Conservation (phyloP, 139 green algal species). For the Chlorella sp. region DNA sequence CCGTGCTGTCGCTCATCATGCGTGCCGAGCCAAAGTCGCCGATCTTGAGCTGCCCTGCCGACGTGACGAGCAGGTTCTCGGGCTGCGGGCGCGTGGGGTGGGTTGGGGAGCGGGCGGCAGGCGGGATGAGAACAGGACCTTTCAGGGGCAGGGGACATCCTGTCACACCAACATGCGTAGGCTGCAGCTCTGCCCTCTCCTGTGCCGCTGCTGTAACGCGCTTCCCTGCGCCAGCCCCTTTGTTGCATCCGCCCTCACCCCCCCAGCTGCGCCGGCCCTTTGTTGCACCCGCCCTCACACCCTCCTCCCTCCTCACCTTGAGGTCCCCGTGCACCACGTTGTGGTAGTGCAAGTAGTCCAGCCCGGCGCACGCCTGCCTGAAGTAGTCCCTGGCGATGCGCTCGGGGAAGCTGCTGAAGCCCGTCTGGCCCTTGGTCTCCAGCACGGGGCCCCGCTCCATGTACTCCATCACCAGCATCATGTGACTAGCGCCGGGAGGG, state of each 20-base stretch:
- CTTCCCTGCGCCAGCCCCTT: too few species aligned
- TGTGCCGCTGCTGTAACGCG: too few species aligned
- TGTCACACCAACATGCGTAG: too few species aligned
- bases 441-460: conserved; percentile 64
- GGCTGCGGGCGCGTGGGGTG: too few species aligned
- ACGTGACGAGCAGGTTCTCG: conserved; percentile 80
- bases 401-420: conserved; percentile 28
- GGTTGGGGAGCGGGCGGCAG: too few species aligned
- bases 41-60: conserved; percentile 77
- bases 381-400: conserved; percentile 29
- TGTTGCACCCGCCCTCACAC: too few species aligned
- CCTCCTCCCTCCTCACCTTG: too few species aligned
- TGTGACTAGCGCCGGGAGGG: conserved; percentile 37
- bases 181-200: too few species aligned
- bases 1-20: conserved; percentile 6
- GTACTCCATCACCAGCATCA: conserved; percentile 89
- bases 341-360: conserved; percentile 75
- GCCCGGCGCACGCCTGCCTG: conserved; percentile 40
- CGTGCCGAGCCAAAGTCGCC: conserved; percentile 77
- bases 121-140: too few species aligned
- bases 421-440: conserved; percentile 32
- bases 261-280: too few species aligned
- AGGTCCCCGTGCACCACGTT: conserved; percentile 76
- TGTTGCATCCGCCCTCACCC: too few species aligned
- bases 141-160: too few species aligned